phyloP scores from a whole-genome alignment of 2,329 filamentous ascomycete species.

The Didymella arachidicola region DNA sequence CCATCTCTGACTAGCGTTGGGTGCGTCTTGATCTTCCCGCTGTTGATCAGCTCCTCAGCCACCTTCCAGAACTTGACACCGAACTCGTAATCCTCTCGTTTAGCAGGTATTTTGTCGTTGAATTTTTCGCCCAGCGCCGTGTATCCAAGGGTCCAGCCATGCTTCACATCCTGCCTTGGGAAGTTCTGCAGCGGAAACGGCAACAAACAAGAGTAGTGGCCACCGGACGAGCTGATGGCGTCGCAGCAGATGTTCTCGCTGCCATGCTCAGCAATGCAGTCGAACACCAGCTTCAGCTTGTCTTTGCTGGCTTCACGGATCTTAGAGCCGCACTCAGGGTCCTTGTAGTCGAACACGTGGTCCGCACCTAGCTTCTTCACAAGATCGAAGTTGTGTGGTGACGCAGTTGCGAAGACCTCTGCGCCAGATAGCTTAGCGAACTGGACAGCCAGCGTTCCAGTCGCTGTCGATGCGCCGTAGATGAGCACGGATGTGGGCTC shows the following conservation, averaged over 20 bases:
- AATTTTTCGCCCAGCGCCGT: constrained; percentile 53
- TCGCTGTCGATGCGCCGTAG: constrained; percentile 62
- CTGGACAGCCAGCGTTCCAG: constrained; percentile 60
- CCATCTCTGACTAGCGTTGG: constrained; percentile 40
- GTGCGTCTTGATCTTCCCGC: constrained; percentile 46
- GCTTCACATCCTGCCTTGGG: constrained; percentile 55
- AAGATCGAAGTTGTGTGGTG: constrained; percentile 59
- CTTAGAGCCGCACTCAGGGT: constrained; percentile 53
- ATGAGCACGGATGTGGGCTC: constrained; percentile 54
- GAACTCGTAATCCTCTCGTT: constrained; percentile 40
- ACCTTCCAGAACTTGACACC: constrained; percentile 37
- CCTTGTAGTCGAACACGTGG: constrained; percentile 60
- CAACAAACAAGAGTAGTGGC: constrained; percentile 32
- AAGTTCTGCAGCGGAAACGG: constrained; percentile 38
- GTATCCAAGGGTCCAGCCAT: constrained; percentile 53
- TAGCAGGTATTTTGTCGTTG: constrained; percentile 43
- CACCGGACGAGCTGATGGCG: constrained; percentile 34
- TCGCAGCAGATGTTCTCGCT: constrained; percentile 31
- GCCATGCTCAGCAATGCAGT: constrained; percentile 54
- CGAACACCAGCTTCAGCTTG: constrained; percentile 56
- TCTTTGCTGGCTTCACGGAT: constrained; percentile 58
- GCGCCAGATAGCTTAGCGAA: constrained; percentile 57
- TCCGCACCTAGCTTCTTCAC: constrained; percentile 58
- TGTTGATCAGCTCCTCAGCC: constrained; percentile 34
- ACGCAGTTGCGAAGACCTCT: constrained; percentile 57